These are phyloP conservation scores for Talaromyces sp. DNA, from an alignment of 2,329 filamentous ascomycete genomes.

Conservation along the genomic window DNA sequence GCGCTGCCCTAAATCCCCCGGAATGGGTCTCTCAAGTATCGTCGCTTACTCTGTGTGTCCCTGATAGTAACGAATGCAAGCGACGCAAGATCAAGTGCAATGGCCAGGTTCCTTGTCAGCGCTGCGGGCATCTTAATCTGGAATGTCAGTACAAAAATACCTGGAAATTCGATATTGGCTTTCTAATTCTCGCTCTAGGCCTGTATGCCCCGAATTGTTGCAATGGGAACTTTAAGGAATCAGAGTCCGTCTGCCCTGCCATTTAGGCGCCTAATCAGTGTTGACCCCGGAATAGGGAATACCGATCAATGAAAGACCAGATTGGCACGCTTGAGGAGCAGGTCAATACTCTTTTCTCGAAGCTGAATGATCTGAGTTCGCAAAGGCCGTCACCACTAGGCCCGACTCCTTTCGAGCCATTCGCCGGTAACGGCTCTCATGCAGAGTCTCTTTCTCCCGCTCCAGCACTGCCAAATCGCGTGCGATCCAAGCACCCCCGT, in stretches of 20 bases:
- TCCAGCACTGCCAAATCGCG: constrained; percentile 26
- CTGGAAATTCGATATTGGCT: neutral
- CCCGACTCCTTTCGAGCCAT: constrained; percentile 27
- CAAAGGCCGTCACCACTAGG: constrained; percentile 32
- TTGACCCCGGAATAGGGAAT: constrained; percentile 54
- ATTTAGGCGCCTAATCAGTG: neutral
- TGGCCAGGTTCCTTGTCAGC: constrained; percentile 59
- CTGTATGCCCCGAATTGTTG: constrained; percentile 64
- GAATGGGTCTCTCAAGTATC: neutral
- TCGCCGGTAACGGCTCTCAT: constrained; percentile 35
- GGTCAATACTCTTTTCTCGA: constrained; percentile 70
- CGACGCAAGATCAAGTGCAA: constrained; percentile 65
- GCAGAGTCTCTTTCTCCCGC: constrained; percentile 23
- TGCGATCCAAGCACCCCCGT: constrained; percentile 49
- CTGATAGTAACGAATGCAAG: constrained; percentile 57
- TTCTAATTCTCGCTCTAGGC: constrained; percentile 25
- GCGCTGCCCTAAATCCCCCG: neutral
- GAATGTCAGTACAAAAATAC: constrained; percentile 42
- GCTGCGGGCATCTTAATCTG: constrained; percentile 59
- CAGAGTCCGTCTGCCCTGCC: constrained; percentile 50
- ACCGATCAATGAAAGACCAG: constrained; percentile 71
- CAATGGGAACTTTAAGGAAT: constrained; percentile 79
- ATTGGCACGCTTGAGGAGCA: constrained; percentile 75
- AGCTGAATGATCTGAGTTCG: constrained; percentile 61
- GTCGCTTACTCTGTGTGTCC: neutral